These are phyloP conservation scores for Colletotrichum sp. DNA, from an alignment of 2,329 filamentous ascomycete species.

Conservation along the genomic window DNA sequence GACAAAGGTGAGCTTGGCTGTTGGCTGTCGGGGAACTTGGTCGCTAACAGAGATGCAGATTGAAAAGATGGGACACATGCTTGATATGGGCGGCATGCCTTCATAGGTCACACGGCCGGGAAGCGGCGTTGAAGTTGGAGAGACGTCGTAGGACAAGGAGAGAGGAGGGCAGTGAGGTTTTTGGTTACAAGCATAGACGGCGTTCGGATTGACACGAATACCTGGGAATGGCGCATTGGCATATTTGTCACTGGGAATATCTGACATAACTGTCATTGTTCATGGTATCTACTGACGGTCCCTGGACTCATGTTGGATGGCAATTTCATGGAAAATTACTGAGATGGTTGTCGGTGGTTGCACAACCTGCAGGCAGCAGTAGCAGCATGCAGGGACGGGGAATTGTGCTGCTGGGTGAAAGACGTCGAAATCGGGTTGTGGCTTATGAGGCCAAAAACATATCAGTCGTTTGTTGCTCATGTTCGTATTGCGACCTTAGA, in stretches of 20 bases:
- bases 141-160: not conserved
- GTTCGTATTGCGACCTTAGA: not conserved
- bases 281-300: not conserved
- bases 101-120: not conserved
- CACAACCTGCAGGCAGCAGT: not conserved
- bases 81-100: conserved; percentile 53
- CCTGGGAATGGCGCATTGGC: conserved; percentile 14
- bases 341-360: not conserved
- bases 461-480: not conserved
- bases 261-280: not conserved
- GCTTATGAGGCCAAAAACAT: not conserved
- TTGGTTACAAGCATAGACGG: conserved; percentile 15
- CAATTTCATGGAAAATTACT: not conserved
- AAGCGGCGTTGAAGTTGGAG: not conserved
- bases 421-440: not conserved
- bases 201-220: conserved; percentile 19
- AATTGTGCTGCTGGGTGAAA: not conserved
- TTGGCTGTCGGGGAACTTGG: not conserved
- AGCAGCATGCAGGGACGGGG: not conserved
- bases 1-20: conserved; percentile 75
- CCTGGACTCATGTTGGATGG: not conserved
- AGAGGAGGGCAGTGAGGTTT: not conserved
- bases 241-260: conserved; percentile 1
- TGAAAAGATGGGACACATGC: conserved; percentile 86
- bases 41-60: conserved; percentile 56